phyloP scores from a whole-genome alignment of 202 grass and related monocot genomes.

The Hordeum pubiflorum region DNA sequence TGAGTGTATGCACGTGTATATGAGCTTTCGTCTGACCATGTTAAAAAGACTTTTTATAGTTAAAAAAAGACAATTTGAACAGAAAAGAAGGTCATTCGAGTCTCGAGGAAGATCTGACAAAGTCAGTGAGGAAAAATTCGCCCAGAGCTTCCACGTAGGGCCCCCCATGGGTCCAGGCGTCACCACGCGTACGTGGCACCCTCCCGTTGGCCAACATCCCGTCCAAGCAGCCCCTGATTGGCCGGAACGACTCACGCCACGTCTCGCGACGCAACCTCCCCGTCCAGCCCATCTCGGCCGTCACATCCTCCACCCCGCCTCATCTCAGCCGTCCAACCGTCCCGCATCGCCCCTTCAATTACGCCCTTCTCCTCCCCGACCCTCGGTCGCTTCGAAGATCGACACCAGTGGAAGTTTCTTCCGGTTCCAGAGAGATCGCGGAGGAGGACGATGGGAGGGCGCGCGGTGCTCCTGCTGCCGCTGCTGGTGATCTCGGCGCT shows the following conservation, averaged over 20 bases:
- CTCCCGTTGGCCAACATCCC: background rate
- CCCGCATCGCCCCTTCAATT: background rate
- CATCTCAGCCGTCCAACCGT: background rate
- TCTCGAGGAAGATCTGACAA: background rate
- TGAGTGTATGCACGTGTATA: too few species aligned
- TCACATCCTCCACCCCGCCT: background rate
- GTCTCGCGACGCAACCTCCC: background rate
- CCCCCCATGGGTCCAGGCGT: background rate
- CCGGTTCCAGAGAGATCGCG: slow-evolving; percentile 8
- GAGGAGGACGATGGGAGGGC: slow-evolving; percentile 23
- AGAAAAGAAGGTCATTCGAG: too few species aligned
- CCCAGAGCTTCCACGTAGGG: background rate
- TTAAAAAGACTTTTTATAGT: too few species aligned
- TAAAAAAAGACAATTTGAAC: too few species aligned
- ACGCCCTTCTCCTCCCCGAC: background rate
- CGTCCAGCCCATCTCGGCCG: background rate
- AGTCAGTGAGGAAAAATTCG: background rate
- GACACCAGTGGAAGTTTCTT: slow-evolving; percentile 7
- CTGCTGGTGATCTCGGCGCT: slow-evolving; percentile 33
- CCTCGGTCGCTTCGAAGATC: slow-evolving; percentile 5
- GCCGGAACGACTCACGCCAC: background rate
- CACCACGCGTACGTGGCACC: background rate
- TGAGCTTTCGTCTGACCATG: too few species aligned
- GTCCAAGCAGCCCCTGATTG: background rate
- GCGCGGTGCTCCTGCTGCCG: slow-evolving; percentile 35